These are phyloP conservation scores for Apodospora peruviana DNA, from an alignment of 495 filamentous ascomycete genomes.

Conservation along the genomic window DNA sequence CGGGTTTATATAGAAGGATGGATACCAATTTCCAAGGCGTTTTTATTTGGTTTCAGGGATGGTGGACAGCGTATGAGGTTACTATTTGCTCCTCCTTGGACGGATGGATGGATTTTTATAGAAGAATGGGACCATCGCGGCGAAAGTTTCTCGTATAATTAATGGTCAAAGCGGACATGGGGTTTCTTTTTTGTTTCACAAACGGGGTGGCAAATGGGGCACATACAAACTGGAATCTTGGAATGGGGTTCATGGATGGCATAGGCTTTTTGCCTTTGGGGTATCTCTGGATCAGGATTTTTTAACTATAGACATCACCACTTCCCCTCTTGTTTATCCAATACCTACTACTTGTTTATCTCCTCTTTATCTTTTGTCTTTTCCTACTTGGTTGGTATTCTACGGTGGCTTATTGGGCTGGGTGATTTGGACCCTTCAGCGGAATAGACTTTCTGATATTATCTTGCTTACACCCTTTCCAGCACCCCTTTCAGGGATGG, in stretches of 20 bases:
- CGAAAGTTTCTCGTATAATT: too few relatives aligned
- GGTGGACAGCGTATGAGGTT: too few relatives aligned
- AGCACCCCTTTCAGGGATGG: too few relatives aligned
- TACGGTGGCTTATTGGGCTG: background rate
- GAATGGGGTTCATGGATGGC: background rate
- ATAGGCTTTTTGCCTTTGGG: background rate
- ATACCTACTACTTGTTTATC: background rate
- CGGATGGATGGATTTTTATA: too few relatives aligned
- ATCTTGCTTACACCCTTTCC: too few relatives aligned
- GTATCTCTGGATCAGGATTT: background rate
- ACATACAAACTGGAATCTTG: too few relatives aligned
- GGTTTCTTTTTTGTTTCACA: too few relatives aligned
- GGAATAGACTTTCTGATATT: background rate
- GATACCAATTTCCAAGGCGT: constrained; percentile 17
- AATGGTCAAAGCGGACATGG: too few relatives aligned
- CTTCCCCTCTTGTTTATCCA: background rate
- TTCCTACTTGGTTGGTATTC: background rate
- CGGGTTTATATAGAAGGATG: constrained; percentile 16
- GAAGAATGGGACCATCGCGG: too few relatives aligned
- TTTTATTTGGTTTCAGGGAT: constrained; percentile 1
- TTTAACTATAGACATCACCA: constrained; percentile 7
- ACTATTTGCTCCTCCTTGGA: too few relatives aligned
- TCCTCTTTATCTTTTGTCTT: background rate
- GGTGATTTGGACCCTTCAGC: background rate
- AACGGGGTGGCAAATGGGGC: too few relatives aligned